These are phyloP conservation scores for Avena insularis DNA, from an alignment of 176 grass and related monocot species.

Conservation along the genomic window DNA sequence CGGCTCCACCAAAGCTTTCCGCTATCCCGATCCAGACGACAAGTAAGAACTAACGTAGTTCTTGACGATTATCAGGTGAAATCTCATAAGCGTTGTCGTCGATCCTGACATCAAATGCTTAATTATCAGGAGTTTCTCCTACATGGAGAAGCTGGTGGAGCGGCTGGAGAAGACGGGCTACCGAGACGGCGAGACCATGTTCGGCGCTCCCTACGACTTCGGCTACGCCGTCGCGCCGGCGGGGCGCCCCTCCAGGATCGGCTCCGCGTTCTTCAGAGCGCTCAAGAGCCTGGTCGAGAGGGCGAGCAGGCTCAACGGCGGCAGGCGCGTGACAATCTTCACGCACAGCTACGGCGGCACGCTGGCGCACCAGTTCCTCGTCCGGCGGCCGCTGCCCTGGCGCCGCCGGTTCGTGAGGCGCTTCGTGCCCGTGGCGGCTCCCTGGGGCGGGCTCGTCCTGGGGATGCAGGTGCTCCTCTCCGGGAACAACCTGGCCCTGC, in stretches of 20 bases:
- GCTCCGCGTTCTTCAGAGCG: conserved; percentile 23
- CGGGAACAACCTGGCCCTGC: conserved; percentile 46
- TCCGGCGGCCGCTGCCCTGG: conserved; percentile 28
- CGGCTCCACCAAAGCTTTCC: conserved; percentile 40
- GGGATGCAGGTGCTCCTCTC: conserved; percentile 45
- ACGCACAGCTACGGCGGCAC: conserved; percentile 59
- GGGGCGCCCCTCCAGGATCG: conserved; percentile 32
- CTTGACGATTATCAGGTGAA: neutral
- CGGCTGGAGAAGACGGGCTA: conserved; percentile 49
- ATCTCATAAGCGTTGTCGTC: neutral
- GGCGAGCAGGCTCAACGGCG: conserved; percentile 31
- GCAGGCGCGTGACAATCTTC: conserved; percentile 45
- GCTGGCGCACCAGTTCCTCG: conserved; percentile 55
- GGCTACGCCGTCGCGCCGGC: conserved; percentile 49
- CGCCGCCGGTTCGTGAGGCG: conserved; percentile 43
- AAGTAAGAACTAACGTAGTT: neutral
- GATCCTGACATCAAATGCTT: neutral
- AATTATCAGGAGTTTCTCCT: neutral
- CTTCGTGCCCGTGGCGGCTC: conserved; percentile 47
- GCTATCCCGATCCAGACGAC: conserved; percentile 40
- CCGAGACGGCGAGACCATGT: conserved; percentile 52
- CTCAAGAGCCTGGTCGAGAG: conserved; percentile 47
- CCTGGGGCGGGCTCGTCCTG: conserved; percentile 48
- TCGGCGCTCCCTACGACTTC: conserved; percentile 68
- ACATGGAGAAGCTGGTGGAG: conserved; percentile 50